Base-by-base conservation (phyloP, 306 rosid species). In the Dicorynia guianensis region DNA sequence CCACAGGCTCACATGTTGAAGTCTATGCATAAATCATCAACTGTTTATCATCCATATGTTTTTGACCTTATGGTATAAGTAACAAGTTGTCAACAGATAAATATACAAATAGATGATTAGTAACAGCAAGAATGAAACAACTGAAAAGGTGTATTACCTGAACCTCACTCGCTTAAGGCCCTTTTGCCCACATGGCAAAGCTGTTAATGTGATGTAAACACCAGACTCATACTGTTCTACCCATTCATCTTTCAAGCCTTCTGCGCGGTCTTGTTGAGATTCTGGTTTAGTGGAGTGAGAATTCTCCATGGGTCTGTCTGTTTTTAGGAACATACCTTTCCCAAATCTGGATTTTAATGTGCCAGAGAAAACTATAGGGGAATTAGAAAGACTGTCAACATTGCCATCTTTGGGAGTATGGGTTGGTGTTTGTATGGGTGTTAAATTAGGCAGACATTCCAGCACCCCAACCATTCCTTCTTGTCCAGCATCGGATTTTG, bases 161-260 rank as follows among this genome's bases (percentile, higher is more conserved):
- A 90, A 93, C 78, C 93, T 86, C 82, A 93, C 93, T 76, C 96
- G 76, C 84, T 89, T 90, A 12, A 93, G 78, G 62, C 90, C 90
- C 72, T 76, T 87, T 62, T 80, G 85, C n/a, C 95, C 98, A 42
- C 85, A 84, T 56, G 90, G 87, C 66, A 86, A 87, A 54, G 64
- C 71, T 68, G 87, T 83, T 11, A 93, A 77, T 67, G 98, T 90
- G 66, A 93, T 74, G 75, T 87, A 86, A 9, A 90, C 98, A 35
- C 98, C 98, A 19, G 89, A 82, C 64, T 87, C 91, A 80, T 82
- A 84, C 69, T 90, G 90, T 67, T 87, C 95, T 19, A 87, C 88
- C 93, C 91, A 90, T 83, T 93, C 95, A 8, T 5, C 82, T 70
- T 86, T 86, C 72, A 66, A 68, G 38, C 63, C 59, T 39, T 83